Conservation (phyloP, 2,329 filamentous ascomycete genomes). For the Neofusicoccum laricinum region DNA sequence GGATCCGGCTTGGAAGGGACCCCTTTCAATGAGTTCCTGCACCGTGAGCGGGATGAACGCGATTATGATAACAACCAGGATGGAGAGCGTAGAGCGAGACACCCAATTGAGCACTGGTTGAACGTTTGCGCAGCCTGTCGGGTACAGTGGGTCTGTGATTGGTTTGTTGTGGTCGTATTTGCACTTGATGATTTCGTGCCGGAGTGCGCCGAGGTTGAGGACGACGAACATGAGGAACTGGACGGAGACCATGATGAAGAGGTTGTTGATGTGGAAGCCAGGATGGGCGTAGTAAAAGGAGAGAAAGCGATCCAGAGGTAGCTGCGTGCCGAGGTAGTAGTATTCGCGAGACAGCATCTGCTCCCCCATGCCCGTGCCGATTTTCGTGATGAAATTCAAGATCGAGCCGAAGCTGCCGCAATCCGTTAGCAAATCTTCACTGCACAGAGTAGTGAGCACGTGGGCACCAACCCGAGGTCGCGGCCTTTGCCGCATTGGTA, state of each 20-base stretch:
- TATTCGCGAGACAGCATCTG: conserved; percentile 98
- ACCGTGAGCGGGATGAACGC: conserved; percentile 91
- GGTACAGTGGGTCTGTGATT: conserved; percentile 80
- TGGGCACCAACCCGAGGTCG: conserved; percentile 71
- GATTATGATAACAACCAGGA: conserved; percentile 98
- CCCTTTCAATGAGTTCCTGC: conserved; percentile 93
- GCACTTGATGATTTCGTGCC: conserved; percentile 84
- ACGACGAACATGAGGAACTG: conserved; percentile 96
- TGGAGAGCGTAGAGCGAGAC: conserved; percentile 87
- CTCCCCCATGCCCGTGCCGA: conserved; percentile 99
- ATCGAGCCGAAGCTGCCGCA: conserved; percentile 77
- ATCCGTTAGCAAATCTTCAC: not conserved
- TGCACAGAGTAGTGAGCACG: not conserved
- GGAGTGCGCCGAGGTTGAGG: conserved; percentile 83
- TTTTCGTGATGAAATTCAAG: conserved; percentile 99
- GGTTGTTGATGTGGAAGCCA: conserved; percentile 99
- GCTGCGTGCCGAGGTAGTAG: conserved; percentile 96
- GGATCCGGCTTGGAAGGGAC: conserved; percentile 83
- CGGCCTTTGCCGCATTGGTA: conserved; percentile 99
- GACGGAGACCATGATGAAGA: conserved; percentile 98
- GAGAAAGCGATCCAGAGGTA: conserved; percentile 93
- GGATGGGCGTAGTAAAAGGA: conserved; percentile 99
- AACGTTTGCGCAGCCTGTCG: conserved; percentile 86
- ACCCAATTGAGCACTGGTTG: conserved; percentile 91
- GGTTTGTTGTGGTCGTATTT: conserved; percentile 81